Conservation (phyloP, 2,329 filamentous ascomycete species). For the Aspergillus transmontanensis region DNA sequence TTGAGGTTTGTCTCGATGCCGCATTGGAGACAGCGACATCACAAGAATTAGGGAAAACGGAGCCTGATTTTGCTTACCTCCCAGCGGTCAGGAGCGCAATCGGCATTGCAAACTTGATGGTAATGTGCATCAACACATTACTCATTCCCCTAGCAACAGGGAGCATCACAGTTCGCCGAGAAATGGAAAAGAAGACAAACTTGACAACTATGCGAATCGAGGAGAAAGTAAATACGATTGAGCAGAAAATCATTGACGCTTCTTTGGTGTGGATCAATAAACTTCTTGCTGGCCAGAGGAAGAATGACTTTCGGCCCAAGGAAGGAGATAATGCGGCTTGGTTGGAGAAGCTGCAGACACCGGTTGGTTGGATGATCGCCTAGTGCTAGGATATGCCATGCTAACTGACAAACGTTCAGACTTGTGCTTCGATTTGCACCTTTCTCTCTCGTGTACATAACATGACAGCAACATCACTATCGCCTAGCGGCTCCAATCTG, state of each 20-base stretch:
- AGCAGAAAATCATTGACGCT: conserved; percentile 71
- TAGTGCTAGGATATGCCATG: background rate
- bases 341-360: conserved; percentile 79
- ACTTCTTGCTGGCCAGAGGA: conserved; percentile 76
- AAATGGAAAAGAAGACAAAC: conserved; percentile 82
- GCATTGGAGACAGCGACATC: conserved; percentile 74
- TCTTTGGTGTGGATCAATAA: conserved; percentile 75
- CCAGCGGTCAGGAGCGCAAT: conserved; percentile 77
- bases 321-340: conserved; percentile 65
- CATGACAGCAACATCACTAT: conserved; percentile 66
- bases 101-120: conserved; percentile 88
- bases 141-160: conserved; percentile 85
- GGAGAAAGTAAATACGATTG: conserved; percentile 74
- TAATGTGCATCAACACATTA: conserved; percentile 86
- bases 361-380: conserved; percentile 39
- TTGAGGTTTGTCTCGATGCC: conserved; percentile 66
- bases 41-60: conserved; percentile 77
- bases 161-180: conserved; percentile 85
- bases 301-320: conserved; percentile 85
- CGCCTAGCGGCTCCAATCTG: conserved; percentile 69
- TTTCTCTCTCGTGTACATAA: conserved; percentile 73
- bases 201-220: conserved; percentile 76
- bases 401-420: conserved; percentile 42
- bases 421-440: conserved; percentile 76
- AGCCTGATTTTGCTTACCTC: conserved; percentile 86